Base-by-base conservation (phyloP, 2,329 filamentous ascomycete species). In the Cercospora sesami region DNA sequence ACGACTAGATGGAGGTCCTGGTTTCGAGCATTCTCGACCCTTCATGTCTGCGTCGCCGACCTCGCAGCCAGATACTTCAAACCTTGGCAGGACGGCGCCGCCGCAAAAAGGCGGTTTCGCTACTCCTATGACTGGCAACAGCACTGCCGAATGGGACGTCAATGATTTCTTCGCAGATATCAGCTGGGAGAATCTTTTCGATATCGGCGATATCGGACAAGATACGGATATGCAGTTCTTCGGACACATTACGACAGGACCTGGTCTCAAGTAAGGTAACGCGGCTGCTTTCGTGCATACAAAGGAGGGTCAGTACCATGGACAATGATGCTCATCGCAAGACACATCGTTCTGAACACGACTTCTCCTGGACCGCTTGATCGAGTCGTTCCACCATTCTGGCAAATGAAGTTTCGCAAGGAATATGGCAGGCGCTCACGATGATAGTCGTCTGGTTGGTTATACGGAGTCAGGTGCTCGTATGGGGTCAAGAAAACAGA, bases 131-230 rank as follows among this genome's bases (percentile, higher is more conserved):
- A 60, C 66, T 28, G 58, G 42, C 10, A 62, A 42, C 18, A 23
- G 53, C 36, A 39, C 33, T 14, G 42, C 62, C 0, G 67, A 68
- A 53, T 69, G 71, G 70, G 67, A 72, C 31, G 66, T 69, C 48
- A 70, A 71, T 48, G 71, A 73, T 61, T 69, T 73, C 63, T 73
- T 73, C 21, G 66, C 65, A 30, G 68, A 73, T 59, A 39, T 72
- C 5, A 69, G 67, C 14, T 73, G 71, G 71, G 71, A 73, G 53
- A 73, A 70, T 28, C 62, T 73, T 3, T 72, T 73, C 39, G 70
- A 73, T n/a, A 69, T 72, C 60, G 64, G 66, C 4, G 65, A 70
- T 18, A 67, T 68, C 33, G 62, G 60, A 10, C 70, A 72, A 33
- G 64, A 68, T 18, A 53, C 68, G 2, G 70, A 70, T 26, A 63